phyloP scores from a whole-genome alignment of 805 yeast species.

The Komagataella phaffii region DNA sequence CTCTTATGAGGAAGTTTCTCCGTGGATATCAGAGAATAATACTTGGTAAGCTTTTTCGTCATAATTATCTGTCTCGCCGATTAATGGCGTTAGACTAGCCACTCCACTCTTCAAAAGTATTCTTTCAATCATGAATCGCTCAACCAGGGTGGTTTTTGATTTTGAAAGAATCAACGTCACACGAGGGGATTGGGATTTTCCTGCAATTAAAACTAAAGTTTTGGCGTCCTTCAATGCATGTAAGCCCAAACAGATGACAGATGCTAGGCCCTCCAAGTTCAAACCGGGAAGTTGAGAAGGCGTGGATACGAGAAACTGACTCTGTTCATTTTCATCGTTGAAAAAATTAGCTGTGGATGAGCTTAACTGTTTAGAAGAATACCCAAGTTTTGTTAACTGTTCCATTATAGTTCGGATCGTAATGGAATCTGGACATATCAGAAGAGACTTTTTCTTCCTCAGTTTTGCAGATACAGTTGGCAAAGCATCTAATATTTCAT shows the following conservation, averaged over 20 bases:
- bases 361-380: background rate
- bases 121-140: conserved; percentile 18
- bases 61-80: background rate
- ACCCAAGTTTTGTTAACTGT: background rate
- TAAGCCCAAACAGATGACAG: conserved; percentile 16
- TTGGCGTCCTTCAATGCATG: conserved; percentile 14
- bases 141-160: conserved; percentile 7
- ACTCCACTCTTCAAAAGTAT: conserved; percentile 8
- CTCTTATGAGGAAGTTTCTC: background rate
- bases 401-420: background rate
- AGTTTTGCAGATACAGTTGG: conserved; percentile 6
- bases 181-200: conserved; percentile 11
- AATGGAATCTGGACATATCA: background rate
- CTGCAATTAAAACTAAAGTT: conserved; percentile 11
- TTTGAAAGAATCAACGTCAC: background rate
- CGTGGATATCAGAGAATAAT: background rate
- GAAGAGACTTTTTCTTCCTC: background rate
- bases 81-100: background rate
- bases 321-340: conserved; percentile 6
- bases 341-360: conserved; percentile 3
- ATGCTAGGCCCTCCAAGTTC: conserved; percentile 12
- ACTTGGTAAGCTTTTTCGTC: background rate
- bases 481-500: background rate
- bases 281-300: conserved; percentile 13
- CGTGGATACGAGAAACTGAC: conserved; percentile 13